Conservation (phyloP, 768 basidiomycete species). For the Pholiota microspora region DNA sequence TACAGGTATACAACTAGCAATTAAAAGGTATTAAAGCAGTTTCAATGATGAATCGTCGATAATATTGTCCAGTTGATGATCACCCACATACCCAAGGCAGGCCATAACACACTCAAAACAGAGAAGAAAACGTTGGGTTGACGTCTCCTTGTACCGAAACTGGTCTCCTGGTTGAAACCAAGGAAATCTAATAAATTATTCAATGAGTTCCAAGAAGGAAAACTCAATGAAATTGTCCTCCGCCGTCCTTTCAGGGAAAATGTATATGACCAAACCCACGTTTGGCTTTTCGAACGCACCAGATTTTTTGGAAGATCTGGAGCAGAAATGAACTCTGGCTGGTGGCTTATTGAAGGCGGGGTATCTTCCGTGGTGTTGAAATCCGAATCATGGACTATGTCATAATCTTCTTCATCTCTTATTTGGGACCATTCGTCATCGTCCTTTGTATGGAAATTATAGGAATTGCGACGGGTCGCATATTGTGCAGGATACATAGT, state of each 20-base stretch:
- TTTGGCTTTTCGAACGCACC: slow-evolving; percentile 12
- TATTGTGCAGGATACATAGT: slow-evolving; percentile 53
- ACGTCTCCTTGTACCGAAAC: slow-evolving; percentile 5
- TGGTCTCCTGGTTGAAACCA: slow-evolving; percentile 6
- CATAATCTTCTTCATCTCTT: slow-evolving; percentile 14
- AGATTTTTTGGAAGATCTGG: slow-evolving; percentile 24
- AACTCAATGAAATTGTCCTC: slow-evolving; percentile 47
- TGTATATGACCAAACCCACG: slow-evolving; percentile 45
- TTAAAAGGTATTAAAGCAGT: neutral
- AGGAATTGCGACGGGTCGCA: slow-evolving; percentile 34
- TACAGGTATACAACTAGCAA: neutral
- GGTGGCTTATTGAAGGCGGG: slow-evolving; percentile 12
- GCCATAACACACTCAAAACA: slow-evolving; percentile 35
- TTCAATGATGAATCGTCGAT: slow-evolving; percentile 1
- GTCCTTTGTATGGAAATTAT: slow-evolving; percentile 25
- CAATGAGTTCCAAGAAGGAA: slow-evolving; percentile 30
- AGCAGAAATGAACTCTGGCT: slow-evolving; percentile 37
- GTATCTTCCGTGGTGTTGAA: slow-evolving; percentile 5
- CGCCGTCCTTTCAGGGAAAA: slow-evolving; percentile 56
- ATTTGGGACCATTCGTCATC: slow-evolving; percentile 36
- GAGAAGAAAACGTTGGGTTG: slow-evolving; percentile 27
- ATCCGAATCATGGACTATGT: slow-evolving; percentile 10
- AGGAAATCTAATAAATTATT: slow-evolving; percentile 23
- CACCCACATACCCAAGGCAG: slow-evolving; percentile 32
- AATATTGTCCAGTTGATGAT: slow-evolving; percentile 37